Conservation (phyloP, 148 eudicot species). For the Linanthus parryae region DNA sequence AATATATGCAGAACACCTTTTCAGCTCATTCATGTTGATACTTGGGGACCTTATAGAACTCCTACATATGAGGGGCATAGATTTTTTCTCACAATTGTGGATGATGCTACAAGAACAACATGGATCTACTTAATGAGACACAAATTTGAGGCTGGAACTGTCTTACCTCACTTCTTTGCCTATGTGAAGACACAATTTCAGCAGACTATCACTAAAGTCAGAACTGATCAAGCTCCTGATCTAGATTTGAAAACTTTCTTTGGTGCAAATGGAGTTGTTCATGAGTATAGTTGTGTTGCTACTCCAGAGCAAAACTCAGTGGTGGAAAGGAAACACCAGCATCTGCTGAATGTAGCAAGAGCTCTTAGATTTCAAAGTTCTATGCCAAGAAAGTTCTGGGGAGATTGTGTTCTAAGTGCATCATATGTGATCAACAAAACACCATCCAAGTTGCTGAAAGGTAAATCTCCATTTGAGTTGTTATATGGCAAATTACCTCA, state of each 20-base stretch:
- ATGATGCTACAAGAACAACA: not conserved
- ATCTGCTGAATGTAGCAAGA: not conserved
- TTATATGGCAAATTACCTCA: not conserved
- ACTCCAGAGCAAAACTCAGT: conserved; percentile 1
- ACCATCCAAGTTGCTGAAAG: not conserved
- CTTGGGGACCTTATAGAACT: not conserved
- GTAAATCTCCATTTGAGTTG: not conserved
- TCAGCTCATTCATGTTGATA: not conserved
- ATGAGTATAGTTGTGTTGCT: not conserved
- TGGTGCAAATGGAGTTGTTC: not conserved
- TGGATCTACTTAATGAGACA: not conserved
- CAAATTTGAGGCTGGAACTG: not conserved
- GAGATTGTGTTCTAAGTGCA: not conserved
- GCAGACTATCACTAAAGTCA: not conserved
- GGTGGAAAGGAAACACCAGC: not conserved
- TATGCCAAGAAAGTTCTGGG: not conserved
- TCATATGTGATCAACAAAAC: not conserved
- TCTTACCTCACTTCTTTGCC: too few relatives aligned
- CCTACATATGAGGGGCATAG: not conserved
- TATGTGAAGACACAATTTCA: not conserved
- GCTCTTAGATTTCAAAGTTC: not conserved
- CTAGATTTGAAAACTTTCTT: not conserved
- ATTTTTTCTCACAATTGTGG: not conserved
- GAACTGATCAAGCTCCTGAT: not conserved
- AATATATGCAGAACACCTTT: too few relatives aligned